Conservation (phyloP, 306 rosid species). For the Cyamopsis tetragonoloba region DNA sequence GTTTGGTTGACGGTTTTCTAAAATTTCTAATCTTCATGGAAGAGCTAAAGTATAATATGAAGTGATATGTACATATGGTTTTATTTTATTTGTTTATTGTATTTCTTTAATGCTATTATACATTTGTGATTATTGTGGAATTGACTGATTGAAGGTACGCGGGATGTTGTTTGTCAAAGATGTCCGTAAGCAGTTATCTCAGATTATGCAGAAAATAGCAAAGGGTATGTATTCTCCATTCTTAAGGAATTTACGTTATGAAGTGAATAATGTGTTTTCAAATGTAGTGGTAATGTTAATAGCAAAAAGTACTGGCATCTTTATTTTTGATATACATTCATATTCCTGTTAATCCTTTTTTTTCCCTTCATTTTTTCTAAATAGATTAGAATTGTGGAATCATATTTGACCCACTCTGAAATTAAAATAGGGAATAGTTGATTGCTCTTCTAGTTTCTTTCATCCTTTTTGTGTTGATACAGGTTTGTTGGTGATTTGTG, state of each 20-base stretch:
- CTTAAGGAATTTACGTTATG: conserved; percentile 17
- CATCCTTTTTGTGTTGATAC: conserved; percentile 11
- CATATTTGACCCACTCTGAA: neutral
- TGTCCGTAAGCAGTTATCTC: conserved; percentile 81
- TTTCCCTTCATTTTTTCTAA: neutral
- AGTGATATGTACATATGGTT: neutral
- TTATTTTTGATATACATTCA: conserved; percentile 18
- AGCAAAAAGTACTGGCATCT: conserved; percentile 6
- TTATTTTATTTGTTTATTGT: neutral
- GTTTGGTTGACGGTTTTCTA: neutral
- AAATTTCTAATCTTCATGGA: conserved; percentile 11
- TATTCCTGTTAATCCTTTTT: neutral
- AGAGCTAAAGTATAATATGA: neutral
- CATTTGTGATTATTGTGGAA: conserved; percentile 26
- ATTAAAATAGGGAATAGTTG: neutral
- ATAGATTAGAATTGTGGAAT: neutral
- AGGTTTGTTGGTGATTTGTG: neutral
- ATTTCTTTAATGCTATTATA: conserved; percentile 5
- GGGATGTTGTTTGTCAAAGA: conserved; percentile 92
- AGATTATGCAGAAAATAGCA: conserved; percentile 81
- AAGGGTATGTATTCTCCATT: conserved; percentile 57
- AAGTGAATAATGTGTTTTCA: conserved; percentile 16
- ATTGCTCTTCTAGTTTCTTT: neutral
- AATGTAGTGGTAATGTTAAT: neutral
- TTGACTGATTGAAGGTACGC: conserved; percentile 64